Evolutionary conservation across 805 yeast species (phyloP), one percentile per base, ranked within the genome.

Genomic region (Barnettozyma vustinii): DNA sequence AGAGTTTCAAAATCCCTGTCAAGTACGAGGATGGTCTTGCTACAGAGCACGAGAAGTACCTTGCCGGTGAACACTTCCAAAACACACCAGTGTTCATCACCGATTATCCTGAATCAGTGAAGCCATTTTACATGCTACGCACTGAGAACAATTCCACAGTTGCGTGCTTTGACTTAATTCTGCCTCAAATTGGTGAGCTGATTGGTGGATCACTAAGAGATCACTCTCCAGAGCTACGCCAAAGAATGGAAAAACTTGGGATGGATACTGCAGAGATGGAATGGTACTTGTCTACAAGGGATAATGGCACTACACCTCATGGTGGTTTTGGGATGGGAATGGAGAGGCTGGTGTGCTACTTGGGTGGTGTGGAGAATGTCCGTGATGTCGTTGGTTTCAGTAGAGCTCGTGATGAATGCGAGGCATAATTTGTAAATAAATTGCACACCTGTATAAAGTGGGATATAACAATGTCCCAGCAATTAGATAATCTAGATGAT

Each of bases 321-420:
- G 99, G 99, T 43, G 99, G 99, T 0, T 94, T 85, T 67, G 99
- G 99, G 0, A 71, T 94, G 73, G 99, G 99, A 0, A 80, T 91
- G 56, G 99, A 94, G 64, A 72, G 99, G 51, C 67, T 94, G 27
- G 64, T 94, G 15, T 80, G 85, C 47, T 91, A 83, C 56, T 68
- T 90, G 48, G 74, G 82, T 8, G 89, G 83, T 4, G 72, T 84
- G 18, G 91, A 84, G 27, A 94, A 91, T 61, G 80, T 94, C 40
- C 76, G 87, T 56, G 99, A 94, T 58, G 86, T 87, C 9, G 82
- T 87, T 20, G 88, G 96, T 2, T 91, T 92, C 63, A 91, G 96
- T 2, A 72, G 99, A 55, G 79, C 84, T 43, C 83, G 81, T 20
- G 67, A 74, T 16, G 75, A 69, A 50, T 76, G 82, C 55, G 42